A percentile compares a stretch with the other conserved stretches of the same genome.
Conservation (phyloP, 2,329 filamentous ascomycete genomes). For the Fusarium drepaniforme region DNA sequence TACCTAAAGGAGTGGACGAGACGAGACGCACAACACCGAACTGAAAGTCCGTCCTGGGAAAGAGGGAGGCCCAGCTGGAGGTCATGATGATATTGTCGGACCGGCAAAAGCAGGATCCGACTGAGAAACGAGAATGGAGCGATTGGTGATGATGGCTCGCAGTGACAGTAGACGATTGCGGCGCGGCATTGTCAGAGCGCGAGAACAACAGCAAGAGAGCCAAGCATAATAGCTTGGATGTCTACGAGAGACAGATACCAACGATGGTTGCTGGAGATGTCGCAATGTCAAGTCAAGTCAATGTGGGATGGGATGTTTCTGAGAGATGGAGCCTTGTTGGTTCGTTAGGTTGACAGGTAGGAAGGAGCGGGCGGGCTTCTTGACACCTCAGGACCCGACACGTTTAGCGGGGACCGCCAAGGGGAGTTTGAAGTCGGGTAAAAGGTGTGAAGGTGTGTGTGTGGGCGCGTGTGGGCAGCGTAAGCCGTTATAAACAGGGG, state of each 20-base stretch:
- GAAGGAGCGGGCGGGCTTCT: neutral
- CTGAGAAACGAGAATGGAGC: neutral
- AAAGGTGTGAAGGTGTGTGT: neutral
- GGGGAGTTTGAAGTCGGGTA: neutral
- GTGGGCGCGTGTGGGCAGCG: neutral
- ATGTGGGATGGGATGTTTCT: constrained; percentile 21
- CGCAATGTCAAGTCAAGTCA: constrained; percentile 8
- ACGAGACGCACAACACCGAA: constrained; percentile 32
- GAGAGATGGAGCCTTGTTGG: neutral
- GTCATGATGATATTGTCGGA: constrained; percentile 19
- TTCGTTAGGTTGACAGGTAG: neutral
- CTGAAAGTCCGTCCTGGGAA: constrained; percentile 25
- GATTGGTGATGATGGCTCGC: constrained; percentile 1
- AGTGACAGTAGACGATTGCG: constrained; percentile 13
- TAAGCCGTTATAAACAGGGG: neutral
- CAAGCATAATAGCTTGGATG: constrained; percentile 24
- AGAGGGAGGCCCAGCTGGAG: constrained; percentile 20
- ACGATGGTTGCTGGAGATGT: neutral
- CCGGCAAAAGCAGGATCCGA: neutral
- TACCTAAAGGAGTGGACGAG: neutral
- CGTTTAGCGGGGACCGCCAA: neutral
- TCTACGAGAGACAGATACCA: neutral
- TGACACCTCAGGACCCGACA: constrained; percentile 1
- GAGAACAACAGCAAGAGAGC: neutral
- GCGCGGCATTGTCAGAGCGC: constrained; percentile 28